phyloP scores from a whole-genome alignment of 805 yeast species.

The Saccharomycopsis olivae region DNA sequence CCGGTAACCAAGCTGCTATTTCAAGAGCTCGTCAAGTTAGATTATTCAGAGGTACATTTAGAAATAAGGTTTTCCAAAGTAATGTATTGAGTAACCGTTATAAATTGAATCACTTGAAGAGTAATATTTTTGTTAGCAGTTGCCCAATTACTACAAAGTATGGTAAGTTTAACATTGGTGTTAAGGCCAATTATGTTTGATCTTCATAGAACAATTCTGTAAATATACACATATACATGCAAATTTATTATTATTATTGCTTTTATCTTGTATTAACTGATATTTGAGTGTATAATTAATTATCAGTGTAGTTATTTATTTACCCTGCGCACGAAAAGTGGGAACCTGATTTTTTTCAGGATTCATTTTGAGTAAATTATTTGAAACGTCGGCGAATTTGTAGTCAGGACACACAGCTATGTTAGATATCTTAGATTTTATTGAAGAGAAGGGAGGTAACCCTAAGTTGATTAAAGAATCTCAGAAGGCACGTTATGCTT shows the following conservation, averaged over 20 bases:
- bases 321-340: no score
- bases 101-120: conserved; percentile 11
- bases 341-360: no score
- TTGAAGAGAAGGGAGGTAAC: conserved; percentile 95
- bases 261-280: background rate
- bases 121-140: conserved; percentile 6
- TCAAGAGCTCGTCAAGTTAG: conserved; percentile 12
- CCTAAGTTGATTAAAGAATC: conserved; percentile 82
- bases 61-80: conserved; percentile 12
- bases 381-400: no score
- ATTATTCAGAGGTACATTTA: conserved; percentile 14
- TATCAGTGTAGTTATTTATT: no score
- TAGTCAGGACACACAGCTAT: no score
- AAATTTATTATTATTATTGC: no score
- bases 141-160: conserved; percentile 7
- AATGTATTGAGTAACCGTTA: conserved; percentile 14
- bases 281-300: background rate
- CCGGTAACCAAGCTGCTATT: conserved; percentile 11
- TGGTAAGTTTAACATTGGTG: conserved; percentile 13
- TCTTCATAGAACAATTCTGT: no score
- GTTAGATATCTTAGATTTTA: conserved; percentile 88
- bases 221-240: no score
- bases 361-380: no score
- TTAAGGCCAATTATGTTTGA: conserved; percentile 14
- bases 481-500: conserved; percentile 87